Percentiles rank a stretch among this genome's conserved stretches.
phyloP scores from a whole-genome alignment of 2,329 filamentous ascomycete genomes.

The Torrubiellomyces zombiae region DNA sequence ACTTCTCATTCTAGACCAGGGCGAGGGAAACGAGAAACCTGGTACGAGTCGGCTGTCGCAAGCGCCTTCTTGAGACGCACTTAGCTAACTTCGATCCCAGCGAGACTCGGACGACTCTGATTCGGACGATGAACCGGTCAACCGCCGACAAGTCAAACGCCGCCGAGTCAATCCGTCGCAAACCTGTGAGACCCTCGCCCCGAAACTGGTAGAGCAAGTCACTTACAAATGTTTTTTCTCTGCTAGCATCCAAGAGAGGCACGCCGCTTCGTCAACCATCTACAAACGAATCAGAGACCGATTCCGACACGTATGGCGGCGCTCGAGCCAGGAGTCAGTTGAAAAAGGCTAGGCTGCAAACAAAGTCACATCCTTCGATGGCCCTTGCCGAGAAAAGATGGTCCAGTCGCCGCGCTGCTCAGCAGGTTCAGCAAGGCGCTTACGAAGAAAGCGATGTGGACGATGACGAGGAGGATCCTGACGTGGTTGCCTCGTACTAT shows the following conservation, averaged over 20 bases:
- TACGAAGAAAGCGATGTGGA: slow-evolving; percentile 54
- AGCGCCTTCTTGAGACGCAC: not conserved
- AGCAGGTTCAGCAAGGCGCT: slow-evolving; percentile 46
- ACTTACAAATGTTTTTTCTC: not conserved
- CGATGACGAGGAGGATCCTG: slow-evolving; percentile 45
- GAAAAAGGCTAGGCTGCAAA: slow-evolving; percentile 64
- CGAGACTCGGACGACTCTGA: slow-evolving; percentile 47
- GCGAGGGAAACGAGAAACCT: slow-evolving; percentile 40
- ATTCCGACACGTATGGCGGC: slow-evolving; percentile 66
- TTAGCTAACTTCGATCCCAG: slow-evolving; percentile 12
- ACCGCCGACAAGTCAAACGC: slow-evolving; percentile 47
- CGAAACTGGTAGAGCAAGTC: not conserved
- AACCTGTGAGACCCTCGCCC: slow-evolving; percentile 33
- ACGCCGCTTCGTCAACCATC: slow-evolving; percentile 38
- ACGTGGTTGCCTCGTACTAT: slow-evolving; percentile 45
- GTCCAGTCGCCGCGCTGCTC: slow-evolving; percentile 72
- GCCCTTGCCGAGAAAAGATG: slow-evolving; percentile 72
- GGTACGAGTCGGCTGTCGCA: slow-evolving; percentile 24
- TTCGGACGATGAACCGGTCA: slow-evolving; percentile 47
- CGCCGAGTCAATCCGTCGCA: slow-evolving; percentile 50
- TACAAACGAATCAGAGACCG: slow-evolving; percentile 47
- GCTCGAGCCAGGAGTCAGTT: slow-evolving; percentile 50
- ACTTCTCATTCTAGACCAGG: slow-evolving; percentile 26
- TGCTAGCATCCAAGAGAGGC: slow-evolving; percentile 40
- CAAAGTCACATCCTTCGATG: slow-evolving; percentile 49